phyloP scores from a whole-genome alignment of 805 yeast genomes.

The Candida alai region DNA sequence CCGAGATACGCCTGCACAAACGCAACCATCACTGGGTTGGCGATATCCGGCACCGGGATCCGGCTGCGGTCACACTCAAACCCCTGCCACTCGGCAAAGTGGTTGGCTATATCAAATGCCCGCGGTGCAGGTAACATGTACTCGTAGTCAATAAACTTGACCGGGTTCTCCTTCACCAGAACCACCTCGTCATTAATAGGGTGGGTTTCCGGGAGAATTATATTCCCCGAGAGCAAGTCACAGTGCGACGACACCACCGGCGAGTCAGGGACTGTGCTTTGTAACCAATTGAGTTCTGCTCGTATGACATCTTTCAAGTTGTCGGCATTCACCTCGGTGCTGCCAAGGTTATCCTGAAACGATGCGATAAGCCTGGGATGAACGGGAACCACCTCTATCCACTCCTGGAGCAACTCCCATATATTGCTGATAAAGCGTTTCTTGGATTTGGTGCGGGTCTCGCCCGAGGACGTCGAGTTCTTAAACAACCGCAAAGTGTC shows the following conservation, averaged over 20 bases:
- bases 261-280: slow-evolving; percentile 28
- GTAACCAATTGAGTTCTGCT: slow-evolving; percentile 56
- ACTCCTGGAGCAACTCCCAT: slow-evolving; percentile 58
- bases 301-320: slow-evolving; percentile 37
- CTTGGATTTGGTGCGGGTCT: slow-evolving; percentile 13
- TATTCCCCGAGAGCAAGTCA: slow-evolving; percentile 71
- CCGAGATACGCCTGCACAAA: slow-evolving; percentile 62
- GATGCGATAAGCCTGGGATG: slow-evolving; percentile 35
- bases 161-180: slow-evolving; percentile 31
- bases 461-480: slow-evolving; percentile 7
- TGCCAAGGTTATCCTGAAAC: slow-evolving; percentile 33
- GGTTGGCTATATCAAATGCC: slow-evolving; percentile 72
- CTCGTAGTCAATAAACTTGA: slow-evolving; percentile 67
- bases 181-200: too few species aligned
- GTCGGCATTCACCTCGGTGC: slow-evolving; percentile 15
- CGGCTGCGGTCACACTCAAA: slow-evolving; percentile 61
- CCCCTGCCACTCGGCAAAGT: slow-evolving; percentile 80
- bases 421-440: slow-evolving; percentile 39
- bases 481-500: too few species aligned
- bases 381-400: slow-evolving; percentile 62
- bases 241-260: slow-evolving; percentile 65
- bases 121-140: slow-evolving; percentile 70
- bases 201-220: slow-evolving; percentile 49
- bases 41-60: slow-evolving; percentile 49
- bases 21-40: slow-evolving; percentile 42